Base-by-base conservation (phyloP, 2,329 filamentous ascomycete species). In the Fusarium hainanense region DNA sequence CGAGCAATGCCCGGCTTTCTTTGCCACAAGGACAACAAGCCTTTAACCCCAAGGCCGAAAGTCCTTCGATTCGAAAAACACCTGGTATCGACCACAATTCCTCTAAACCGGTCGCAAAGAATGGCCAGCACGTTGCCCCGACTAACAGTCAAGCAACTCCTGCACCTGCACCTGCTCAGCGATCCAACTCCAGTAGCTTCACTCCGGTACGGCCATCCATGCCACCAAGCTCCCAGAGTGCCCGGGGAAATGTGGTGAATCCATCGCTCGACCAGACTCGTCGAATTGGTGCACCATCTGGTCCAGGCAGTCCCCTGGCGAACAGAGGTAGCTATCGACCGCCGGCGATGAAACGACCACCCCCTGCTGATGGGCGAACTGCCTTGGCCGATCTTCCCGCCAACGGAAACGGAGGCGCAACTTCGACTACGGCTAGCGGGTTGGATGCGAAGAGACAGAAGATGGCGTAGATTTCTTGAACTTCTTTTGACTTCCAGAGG, bases 61-160 rank as follows among this genome's bases (percentile, higher is more conserved):
- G 90, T 66, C 94, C 94, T 0, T 96, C 94, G 1, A 94, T 97
- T 76, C 89, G 93, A 66, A 94, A 95, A 77, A 98, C 95, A 1
- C 92, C 92, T 0, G 94, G 94, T 4, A 87, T 98, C 41, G 93
- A 98, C 75, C 93, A 97, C 76, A 89, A 82, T 23, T 90, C 88
- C 54, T 94, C 92, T 7, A 90, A 91, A 54, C 93, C 94, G 0
- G 82, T 97, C 3, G 86, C 85, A 6, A 87, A 85, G 66, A 85
- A 83, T 47, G 81, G 84, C 0, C 83, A 87, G 67, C 87, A 89
- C 61, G 81, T 88, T 1, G 77, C 84, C 2, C 83, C 85, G 2
- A 48, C 75, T n/a, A 74, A 59, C 68, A 77, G 72, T 65, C 78
- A 80, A 55, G 55, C 70, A 21, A 41, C 56, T 32, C 57, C 58